A percentile compares a stretch with the other conserved stretches of the same genome.
phyloP scores from a whole-genome alignment of 805 yeast genomes.

The Yarrowia phangngaensis region DNA sequence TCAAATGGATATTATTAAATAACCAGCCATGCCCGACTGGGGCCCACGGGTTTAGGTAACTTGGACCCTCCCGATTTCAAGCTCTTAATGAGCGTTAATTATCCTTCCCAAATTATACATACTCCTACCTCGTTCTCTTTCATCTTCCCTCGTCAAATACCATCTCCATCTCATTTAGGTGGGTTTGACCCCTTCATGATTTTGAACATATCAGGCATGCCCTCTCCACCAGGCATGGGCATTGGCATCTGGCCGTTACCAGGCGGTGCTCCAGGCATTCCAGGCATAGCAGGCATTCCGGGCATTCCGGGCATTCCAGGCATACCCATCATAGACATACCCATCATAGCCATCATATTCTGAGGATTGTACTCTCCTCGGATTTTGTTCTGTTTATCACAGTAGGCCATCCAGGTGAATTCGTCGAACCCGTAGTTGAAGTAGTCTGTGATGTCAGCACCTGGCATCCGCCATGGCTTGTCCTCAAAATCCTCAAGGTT shows the following conservation, averaged over 20 bases:
- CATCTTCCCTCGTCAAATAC: background rate
- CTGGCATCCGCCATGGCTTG: slow-evolving; percentile 98
- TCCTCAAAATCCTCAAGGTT: slow-evolving; percentile 78
- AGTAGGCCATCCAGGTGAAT: slow-evolving; percentile 90
- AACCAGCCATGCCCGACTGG: slow-evolving; percentile 27
- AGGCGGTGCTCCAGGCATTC: slow-evolving; percentile 27
- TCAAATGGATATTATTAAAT: slow-evolving; percentile 25
- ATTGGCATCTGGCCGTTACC: slow-evolving; percentile 25
- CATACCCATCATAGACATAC: slow-evolving; percentile 29
- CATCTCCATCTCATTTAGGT: background rate
- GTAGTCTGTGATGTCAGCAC: slow-evolving; percentile 90
- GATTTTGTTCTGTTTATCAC: slow-evolving; percentile 77
- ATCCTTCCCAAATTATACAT: slow-evolving; percentile 8
- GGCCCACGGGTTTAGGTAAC: slow-evolving; percentile 20
- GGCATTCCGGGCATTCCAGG: slow-evolving; percentile 36
- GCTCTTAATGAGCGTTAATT: slow-evolving; percentile 22
- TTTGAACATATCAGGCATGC: slow-evolving; percentile 23
- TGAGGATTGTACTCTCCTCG: slow-evolving; percentile 80
- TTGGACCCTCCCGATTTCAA: slow-evolving; percentile 23
- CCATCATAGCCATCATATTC: slow-evolving; percentile 55
- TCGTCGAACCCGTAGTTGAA: slow-evolving; percentile 97
- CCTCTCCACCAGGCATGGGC: slow-evolving; percentile 19
- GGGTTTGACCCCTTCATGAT: slow-evolving; percentile 23
- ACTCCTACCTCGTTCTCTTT: slow-evolving; percentile 8
- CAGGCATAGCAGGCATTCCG: slow-evolving; percentile 32